These are phyloP conservation scores for Fomitiporia mediterranea DNA, from an alignment of 1,284 basidiomycete species.

Conservation along the genomic window DNA sequence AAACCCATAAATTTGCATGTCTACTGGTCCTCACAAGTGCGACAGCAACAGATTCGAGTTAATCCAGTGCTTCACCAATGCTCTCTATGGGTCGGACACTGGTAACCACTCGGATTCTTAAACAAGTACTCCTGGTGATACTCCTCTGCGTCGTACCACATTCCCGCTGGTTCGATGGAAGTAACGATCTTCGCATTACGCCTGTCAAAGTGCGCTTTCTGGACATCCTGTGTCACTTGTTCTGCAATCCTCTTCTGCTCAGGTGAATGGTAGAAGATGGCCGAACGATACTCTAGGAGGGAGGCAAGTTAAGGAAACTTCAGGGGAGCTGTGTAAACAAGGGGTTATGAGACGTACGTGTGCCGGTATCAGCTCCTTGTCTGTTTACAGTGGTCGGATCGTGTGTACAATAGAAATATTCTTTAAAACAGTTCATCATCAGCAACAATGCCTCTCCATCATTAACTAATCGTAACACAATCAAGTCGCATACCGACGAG, in stretches of 20 bases:
- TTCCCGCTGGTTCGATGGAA: conserved; percentile 55
- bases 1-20: too few relatives aligned
- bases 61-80: conserved; percentile 51
- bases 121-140: conserved; percentile 86
- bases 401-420: conserved; percentile 94
- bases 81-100: conserved; percentile 49
- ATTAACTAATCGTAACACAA: not conserved
- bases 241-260: conserved; percentile 77
- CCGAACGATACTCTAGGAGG: conserved; percentile 83
- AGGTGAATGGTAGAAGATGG: conserved; percentile 78
- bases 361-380: conserved; percentile 76
- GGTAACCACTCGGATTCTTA: conserved; percentile 57
- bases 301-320: conserved; percentile 8
- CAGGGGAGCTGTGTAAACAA: not conserved
- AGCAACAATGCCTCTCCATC: not conserved
- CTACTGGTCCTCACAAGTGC: too few relatives aligned
- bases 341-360: conserved; percentile 50
- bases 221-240: conserved; percentile 80
- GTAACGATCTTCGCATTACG: conserved; percentile 78
- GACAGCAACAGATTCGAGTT: too few relatives aligned
- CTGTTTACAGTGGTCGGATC: conserved; percentile 83
- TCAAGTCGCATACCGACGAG: conserved; percentile 65
- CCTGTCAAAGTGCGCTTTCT: conserved; percentile 78
- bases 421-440: conserved; percentile 34
- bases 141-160: conserved; percentile 81